phyloP scores from a whole-genome alignment of 2,329 filamentous ascomycete genomes.

The Helminthosporium solani region DNA sequence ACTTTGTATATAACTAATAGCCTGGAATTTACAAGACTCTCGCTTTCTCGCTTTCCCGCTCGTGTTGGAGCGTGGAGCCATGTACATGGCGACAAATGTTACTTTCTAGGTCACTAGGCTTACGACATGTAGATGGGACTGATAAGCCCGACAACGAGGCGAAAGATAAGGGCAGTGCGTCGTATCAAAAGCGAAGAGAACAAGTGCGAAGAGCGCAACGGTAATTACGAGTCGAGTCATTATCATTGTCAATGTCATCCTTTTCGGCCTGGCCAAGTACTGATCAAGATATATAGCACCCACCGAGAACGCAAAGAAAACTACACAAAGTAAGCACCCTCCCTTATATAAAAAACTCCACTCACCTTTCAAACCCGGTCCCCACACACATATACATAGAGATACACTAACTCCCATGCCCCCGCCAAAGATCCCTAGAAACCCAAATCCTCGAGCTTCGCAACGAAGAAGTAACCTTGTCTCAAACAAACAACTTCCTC shows the following conservation, averaged over 20 bases:
- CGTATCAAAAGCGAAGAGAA: conserved; percentile 33
- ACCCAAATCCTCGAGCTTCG: conserved; percentile 25
- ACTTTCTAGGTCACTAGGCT: neutral
- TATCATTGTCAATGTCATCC: neutral
- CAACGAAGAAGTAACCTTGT: conserved; percentile 24
- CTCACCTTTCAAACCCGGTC: too few relatives aligned
- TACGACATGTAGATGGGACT: neutral
- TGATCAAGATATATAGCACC: conserved; percentile 10
- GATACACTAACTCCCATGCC: too few relatives aligned
- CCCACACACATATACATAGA: too few relatives aligned
- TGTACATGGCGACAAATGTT: too few relatives aligned
- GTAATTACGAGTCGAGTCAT: conserved; percentile 9
- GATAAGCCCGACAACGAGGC: neutral
- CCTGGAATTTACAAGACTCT: too few relatives aligned
- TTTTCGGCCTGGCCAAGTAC: neutral
- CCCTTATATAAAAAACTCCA: too few relatives aligned
- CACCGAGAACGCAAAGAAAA: conserved; percentile 30
- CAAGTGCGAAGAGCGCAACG: conserved; percentile 41
- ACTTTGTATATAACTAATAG: neutral
- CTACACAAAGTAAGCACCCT: too few relatives aligned
- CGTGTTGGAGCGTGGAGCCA: too few relatives aligned
- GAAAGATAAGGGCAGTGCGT: conserved; percentile 7
- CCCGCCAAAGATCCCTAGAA: conserved; percentile 25
- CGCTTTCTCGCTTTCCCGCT: too few relatives aligned
- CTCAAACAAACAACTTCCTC: conserved; percentile 21